These are phyloP conservation scores for Termitomyces bulborhizus DNA, from an alignment of 768 basidiomycete genomes.

Conservation along the genomic window DNA sequence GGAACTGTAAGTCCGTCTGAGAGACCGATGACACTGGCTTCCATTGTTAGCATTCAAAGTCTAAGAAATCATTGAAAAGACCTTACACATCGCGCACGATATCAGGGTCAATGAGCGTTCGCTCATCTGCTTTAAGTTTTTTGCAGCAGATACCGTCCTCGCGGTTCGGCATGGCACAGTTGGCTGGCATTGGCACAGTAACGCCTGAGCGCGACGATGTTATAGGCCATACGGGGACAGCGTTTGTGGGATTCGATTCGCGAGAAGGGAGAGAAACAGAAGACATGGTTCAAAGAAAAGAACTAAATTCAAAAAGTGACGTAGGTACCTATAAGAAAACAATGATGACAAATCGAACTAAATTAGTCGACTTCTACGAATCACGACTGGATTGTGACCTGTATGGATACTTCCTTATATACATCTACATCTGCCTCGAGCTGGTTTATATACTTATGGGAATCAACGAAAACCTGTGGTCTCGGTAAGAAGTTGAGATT, in stretches of 20 bases:
- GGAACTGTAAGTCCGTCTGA: slow-evolving; percentile 89
- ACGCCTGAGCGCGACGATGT: slow-evolving; percentile 32
- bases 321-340: neutral
- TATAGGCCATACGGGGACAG: slow-evolving; percentile 64
- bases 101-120: slow-evolving; percentile 81
- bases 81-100: slow-evolving; percentile 82
- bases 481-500: no score
- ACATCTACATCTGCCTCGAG: neutral
- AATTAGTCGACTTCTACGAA: no score
- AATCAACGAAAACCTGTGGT: neutral
- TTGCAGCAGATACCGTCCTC: slow-evolving; percentile 79
- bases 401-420: no score
- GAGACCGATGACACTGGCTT: slow-evolving; percentile 73
- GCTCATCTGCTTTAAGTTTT: slow-evolving; percentile 78
- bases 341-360: neutral
- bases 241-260: slow-evolving; percentile 19
- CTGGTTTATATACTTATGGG: neutral
- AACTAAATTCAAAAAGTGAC: neutral
- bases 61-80: neutral
- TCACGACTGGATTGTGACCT: no score
- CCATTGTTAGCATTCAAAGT: neutral
- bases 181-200: slow-evolving; percentile 42
- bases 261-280: slow-evolving; percentile 30
- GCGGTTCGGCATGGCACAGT: slow-evolving; percentile 50
- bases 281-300: slow-evolving; percentile 16